phyloP scores from a whole-genome alignment of 2,329 filamentous ascomycete species.

The Neonectria sp. region DNA sequence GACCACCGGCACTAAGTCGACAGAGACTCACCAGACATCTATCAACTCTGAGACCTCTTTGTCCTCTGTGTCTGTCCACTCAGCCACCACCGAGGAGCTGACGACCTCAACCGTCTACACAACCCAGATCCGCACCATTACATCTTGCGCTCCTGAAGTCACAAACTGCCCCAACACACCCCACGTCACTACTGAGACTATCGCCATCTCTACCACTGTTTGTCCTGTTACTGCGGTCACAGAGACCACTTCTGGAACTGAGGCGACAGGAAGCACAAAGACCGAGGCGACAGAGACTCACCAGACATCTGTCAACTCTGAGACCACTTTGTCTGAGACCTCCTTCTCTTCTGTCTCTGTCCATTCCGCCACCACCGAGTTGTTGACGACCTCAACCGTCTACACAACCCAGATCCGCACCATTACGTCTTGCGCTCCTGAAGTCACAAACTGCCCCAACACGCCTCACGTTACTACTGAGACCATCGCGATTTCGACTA shows the following conservation, averaged over 20 bases:
- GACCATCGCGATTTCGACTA: slow-evolving; percentile 53
- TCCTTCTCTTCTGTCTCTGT: not conserved
- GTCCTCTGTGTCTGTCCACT: not conserved
- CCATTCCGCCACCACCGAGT: not conserved
- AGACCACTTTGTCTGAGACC: not conserved
- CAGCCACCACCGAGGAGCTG: slow-evolving; percentile 17
- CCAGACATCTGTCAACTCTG: not conserved
- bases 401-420: slow-evolving; percentile 49
- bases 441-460: slow-evolving; percentile 50
- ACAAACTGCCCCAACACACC: slow-evolving; percentile 48
- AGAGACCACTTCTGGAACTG: slow-evolving; percentile 3
- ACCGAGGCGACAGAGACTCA: not conserved
- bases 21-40: not conserved
- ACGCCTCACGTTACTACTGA: slow-evolving; percentile 45
- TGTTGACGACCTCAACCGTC: slow-evolving; percentile 52
- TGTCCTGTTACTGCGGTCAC: slow-evolving; percentile 39
- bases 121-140: slow-evolving; percentile 48
- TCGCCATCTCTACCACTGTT: slow-evolving; percentile 47
- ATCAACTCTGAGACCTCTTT: not conserved
- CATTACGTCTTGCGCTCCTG: slow-evolving; percentile 50
- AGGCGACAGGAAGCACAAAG: no score
- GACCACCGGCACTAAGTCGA: not conserved
- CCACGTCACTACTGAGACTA: slow-evolving; percentile 48
- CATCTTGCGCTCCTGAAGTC: slow-evolving; percentile 50
- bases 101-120: slow-evolving; percentile 53